Conservation (phyloP, 169 alveolate species). For the Plasmodium ovale region DNA sequence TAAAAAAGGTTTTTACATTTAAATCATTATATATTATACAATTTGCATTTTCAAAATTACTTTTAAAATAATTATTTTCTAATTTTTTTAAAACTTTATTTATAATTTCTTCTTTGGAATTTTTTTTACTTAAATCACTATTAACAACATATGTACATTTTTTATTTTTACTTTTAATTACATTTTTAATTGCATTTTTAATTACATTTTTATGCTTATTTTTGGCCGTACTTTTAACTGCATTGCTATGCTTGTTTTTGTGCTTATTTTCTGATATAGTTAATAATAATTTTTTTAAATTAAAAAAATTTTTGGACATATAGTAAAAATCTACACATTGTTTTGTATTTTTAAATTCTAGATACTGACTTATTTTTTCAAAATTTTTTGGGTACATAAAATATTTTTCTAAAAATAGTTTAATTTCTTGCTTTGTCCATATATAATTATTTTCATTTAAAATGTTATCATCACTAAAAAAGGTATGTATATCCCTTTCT, state of each 20-base stretch:
- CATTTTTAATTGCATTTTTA: too few species aligned
- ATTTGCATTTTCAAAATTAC: constrained; percentile 49
- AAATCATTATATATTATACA: constrained; percentile 8
- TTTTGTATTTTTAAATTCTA: constrained; percentile 87
- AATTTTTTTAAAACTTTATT: constrained; percentile 40
- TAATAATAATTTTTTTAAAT: constrained; percentile 34
- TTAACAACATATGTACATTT: constrained; percentile 2
- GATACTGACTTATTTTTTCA: constrained; percentile 88
- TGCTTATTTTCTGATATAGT: constrained; percentile 31
- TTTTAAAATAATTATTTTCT: constrained; percentile 36
- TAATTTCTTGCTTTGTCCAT: constrained; percentile 88
- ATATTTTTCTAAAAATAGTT: constrained; percentile 88
- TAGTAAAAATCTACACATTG: constrained; percentile 89
- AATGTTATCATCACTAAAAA: constrained; percentile 71
- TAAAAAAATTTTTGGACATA: constrained; percentile 58
- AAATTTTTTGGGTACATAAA: constrained; percentile 92
- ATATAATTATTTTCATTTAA: constrained; percentile 78
- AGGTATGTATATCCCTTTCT: constrained; percentile 70
- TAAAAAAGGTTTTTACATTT: constrained; percentile 26
- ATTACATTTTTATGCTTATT: too few species aligned
- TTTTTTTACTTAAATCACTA: constrained; percentile 25
- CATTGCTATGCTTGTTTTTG: too few species aligned
- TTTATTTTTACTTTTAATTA: too few species aligned
- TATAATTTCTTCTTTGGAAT: constrained; percentile 62
- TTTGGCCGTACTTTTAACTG: too few species aligned